These are phyloP conservation scores for Phytopythium delawarense DNA, from an alignment of 352 stramenopile species.

Conservation along the genomic window DNA sequence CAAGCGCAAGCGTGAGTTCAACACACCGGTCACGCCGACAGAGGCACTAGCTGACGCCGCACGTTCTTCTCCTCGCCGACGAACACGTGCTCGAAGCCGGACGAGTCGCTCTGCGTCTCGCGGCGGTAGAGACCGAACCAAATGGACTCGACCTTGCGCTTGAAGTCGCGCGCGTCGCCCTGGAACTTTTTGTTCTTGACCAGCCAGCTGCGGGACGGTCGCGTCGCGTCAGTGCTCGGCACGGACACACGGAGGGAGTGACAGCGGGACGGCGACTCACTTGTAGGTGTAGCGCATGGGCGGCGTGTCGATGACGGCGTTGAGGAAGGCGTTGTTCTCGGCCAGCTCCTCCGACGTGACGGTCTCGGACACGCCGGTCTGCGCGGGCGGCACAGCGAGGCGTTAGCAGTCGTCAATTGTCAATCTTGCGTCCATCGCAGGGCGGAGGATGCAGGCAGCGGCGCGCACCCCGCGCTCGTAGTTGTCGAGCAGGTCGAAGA, in stretches of 20 bases:
- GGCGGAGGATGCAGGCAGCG: not conserved
- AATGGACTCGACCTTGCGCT: constrained; percentile 91
- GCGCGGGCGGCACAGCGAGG: constrained; percentile 3
- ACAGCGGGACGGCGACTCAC: constrained; percentile 28
- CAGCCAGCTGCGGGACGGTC: constrained; percentile 45
- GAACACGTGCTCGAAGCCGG: constrained; percentile 97
- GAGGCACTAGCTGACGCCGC: constrained; percentile 9
- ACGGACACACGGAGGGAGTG: not conserved
- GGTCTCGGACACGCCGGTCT: constrained; percentile 84
- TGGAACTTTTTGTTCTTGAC: constrained; percentile 83
- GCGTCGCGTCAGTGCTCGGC: not conserved
- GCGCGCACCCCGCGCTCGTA: constrained; percentile 69
- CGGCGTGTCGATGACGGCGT: constrained; percentile 89
- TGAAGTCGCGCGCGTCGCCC: constrained; percentile 71
- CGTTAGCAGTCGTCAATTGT: not conserved
- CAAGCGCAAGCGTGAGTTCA: not conserved
- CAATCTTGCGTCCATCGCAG: not conserved
- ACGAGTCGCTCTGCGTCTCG: constrained; percentile 85
- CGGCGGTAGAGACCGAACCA: constrained; percentile 96
- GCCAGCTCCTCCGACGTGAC: constrained; percentile 83
- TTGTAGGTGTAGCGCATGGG: constrained; percentile 93
- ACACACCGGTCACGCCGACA: too few species aligned
- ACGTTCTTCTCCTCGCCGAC: constrained; percentile 94
- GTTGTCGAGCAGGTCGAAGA: constrained; percentile 89
- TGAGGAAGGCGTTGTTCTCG: constrained; percentile 92